phyloP scores from a whole-genome alignment of 148 eudicot species.

The Fallopia convolvulus region DNA sequence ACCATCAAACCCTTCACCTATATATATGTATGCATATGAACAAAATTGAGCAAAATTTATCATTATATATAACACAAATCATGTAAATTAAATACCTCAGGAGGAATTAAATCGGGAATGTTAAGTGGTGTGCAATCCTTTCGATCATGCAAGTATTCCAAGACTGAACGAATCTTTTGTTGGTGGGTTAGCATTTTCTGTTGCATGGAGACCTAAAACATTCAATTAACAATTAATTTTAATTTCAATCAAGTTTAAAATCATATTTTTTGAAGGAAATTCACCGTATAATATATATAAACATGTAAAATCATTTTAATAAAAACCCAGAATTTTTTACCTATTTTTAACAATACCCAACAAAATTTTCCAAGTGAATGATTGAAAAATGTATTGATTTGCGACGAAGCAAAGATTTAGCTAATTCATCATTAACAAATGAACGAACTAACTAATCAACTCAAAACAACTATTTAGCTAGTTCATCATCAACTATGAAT shows the following conservation, averaged over 20 bases:
- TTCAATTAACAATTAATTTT: background rate
- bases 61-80: background rate
- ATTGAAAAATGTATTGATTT: too few relatives aligned
- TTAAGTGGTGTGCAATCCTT: constrained; percentile 26
- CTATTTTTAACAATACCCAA: too few relatives aligned
- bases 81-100: constrained; percentile 32
- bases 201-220: constrained; percentile 51
- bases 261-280: background rate
- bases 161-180: constrained; percentile 49
- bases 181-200: constrained; percentile 57
- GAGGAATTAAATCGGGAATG: constrained; percentile 50
- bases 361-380: too few relatives aligned
- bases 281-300: background rate
- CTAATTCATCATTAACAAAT: background rate
- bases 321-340: too few relatives aligned
- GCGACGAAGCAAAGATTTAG: background rate
- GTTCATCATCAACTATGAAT: too few relatives aligned
- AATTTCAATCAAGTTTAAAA: background rate
- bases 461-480: background rate
- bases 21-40: background rate
- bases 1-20: constrained; percentile 59
- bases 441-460: background rate
- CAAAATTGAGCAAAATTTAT: background rate
- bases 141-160: constrained; percentile 41
- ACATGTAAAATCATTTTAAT: too few relatives aligned